A percentile compares a stretch with the other conserved stretches of the same genome.
Conservation (phyloP, 2,329 filamentous ascomycete genomes). For the Pyrenophora graminea region DNA sequence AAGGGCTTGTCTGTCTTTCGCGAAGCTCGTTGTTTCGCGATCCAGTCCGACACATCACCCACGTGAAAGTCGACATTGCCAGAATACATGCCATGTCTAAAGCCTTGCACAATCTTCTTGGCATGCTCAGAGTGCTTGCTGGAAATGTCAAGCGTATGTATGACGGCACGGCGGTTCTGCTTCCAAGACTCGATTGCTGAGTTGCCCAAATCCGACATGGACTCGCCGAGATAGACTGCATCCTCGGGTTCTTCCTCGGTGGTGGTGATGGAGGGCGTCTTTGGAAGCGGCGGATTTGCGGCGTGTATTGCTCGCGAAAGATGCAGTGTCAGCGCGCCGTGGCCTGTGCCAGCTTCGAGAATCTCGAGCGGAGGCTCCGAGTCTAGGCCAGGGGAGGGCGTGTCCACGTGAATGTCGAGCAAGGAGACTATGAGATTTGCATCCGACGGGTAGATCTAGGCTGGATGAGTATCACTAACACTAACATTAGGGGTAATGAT, state of each 20-base stretch:
- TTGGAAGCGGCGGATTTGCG: constrained; percentile 63
- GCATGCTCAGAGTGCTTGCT: constrained; percentile 67
- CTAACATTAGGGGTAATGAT: background rate
- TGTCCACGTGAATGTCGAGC: constrained; percentile 70
- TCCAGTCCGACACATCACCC: constrained; percentile 67
- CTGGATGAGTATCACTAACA: constrained; percentile 10
- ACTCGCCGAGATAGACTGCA: constrained; percentile 39
- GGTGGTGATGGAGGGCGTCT: constrained; percentile 18
- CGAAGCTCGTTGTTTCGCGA: constrained; percentile 53
- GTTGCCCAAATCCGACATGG: constrained; percentile 37
- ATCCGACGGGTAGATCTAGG: constrained; percentile 73
- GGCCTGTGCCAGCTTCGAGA: constrained; percentile 83
- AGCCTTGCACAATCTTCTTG: constrained; percentile 66
- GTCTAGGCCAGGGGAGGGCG: constrained; percentile 39
- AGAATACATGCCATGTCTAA: constrained; percentile 71
- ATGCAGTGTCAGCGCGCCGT: constrained; percentile 77
- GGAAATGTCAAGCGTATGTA: constrained; percentile 74
- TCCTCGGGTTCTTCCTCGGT: constrained; percentile 31
- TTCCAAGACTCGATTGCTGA: constrained; percentile 45
- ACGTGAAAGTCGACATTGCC: constrained; percentile 75
- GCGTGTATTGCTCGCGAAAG: constrained; percentile 76
- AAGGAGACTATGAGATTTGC: constrained; percentile 75
- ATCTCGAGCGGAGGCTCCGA: constrained; percentile 65
- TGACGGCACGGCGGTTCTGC: constrained; percentile 63
- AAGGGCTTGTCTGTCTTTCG: constrained; percentile 58